phyloP scores from a whole-genome alignment of 225 moss, liverwort and hornwort genomes.

The Pseudoscleropodium purum region DNA sequence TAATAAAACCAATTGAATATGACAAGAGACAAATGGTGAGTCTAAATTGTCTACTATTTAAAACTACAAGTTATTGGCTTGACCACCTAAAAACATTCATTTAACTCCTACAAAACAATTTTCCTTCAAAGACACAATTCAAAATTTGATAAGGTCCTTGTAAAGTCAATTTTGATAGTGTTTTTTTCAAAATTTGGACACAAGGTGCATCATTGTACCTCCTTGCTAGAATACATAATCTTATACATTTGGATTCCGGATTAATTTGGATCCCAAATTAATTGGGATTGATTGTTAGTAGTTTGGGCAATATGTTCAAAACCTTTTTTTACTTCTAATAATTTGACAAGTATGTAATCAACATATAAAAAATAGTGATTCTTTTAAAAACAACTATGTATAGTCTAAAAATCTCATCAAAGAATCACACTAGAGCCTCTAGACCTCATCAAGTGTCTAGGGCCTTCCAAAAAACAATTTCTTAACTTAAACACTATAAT shows the following conservation, averaged over 20 bases:
- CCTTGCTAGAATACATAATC: background rate
- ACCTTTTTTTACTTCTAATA: background rate
- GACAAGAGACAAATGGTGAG: background rate
- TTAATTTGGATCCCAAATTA: no score
- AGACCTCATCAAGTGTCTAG: rapidly evolving
- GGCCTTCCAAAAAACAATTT: background rate
- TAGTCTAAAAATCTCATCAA: background rate
- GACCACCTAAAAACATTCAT: background rate
- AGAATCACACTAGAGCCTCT: background rate
- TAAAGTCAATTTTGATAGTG: background rate
- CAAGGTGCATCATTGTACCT: background rate
- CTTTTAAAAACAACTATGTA: no score
- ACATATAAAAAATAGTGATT: no score
- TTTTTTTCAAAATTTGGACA: background rate
- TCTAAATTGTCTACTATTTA: background rate
- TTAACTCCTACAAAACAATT: background rate
- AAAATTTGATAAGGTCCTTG: background rate
- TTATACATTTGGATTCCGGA: rapidly evolving
- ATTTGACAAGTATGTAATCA: background rate
- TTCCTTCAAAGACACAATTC: background rate
- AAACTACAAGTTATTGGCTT: background rate
- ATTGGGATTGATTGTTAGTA: background rate
- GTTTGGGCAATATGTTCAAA: background rate
- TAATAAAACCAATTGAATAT: background rate
- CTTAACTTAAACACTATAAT: background rate